Base-by-base conservation (phyloP, 805 yeast genomes). In the Candida alai region DNA sequence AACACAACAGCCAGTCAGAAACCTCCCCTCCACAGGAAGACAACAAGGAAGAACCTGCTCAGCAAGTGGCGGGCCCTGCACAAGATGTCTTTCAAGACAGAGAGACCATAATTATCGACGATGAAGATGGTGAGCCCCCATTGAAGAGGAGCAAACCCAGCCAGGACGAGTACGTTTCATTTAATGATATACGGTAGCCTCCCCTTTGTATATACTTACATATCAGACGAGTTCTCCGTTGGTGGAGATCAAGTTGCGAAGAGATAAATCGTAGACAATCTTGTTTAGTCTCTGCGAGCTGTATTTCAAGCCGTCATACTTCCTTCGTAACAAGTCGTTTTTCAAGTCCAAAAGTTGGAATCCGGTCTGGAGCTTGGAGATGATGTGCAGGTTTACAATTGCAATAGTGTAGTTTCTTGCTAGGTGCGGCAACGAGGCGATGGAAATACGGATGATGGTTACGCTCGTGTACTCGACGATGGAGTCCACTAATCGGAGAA, bases 301-400 rank as follows among this genome's bases (percentile, higher is more conserved):
- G 35, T 56, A 56, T 43, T 56, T 56, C 37, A 56, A 44, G 10
- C 56, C 58, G 28, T 56, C 62, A 30, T 39, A 54, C 30, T 47
- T 52, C 31, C 58, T 45, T 35, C 62, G 38, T 14, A 56, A 34
- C 11, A 30, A 40, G 27, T 56, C 62, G 30, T 56, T 56, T 35
- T 53, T 55, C 39, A 56, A 50, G 40, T 56, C 60, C 30, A 56
- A 42, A 30, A 44, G 37, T 40, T 55, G 55, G 35, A 51, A 56
- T 3, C 59, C 62, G 5, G 28, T 41, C 34, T 52, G 58, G 30
- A 53, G 46, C 24, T 42, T 48, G 6, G 51, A 34, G 5, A 52
- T 41, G n/a, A 52, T 24, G 33, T 47, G 43, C 34, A 44, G 47
- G 41, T 56, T 56, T 19, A 54, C 28, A 20, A 47, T 26, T 23